Percentiles rank a stretch among this genome's conserved stretches.
These are phyloP conservation scores for Telopea speciosissima DNA, from an alignment of 177 flowering plant genomes.

Conservation along the genomic window DNA sequence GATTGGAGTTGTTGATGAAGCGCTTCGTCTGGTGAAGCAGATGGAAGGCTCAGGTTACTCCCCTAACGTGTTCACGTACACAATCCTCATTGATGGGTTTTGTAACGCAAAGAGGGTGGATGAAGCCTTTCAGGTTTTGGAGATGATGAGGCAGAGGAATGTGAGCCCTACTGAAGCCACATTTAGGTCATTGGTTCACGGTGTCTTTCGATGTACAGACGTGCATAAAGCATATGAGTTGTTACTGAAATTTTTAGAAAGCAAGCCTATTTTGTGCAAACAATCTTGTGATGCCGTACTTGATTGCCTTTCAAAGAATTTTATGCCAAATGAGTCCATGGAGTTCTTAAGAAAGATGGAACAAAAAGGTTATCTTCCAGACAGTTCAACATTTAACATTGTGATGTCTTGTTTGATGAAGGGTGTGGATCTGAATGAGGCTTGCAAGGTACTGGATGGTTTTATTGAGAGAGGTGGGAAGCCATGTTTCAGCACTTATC, in stretches of 20 bases:
- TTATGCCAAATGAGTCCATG: conserved; percentile 54
- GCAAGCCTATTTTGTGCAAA: conserved; percentile 32
- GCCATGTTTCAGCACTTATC: conserved; percentile 48
- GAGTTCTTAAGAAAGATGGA: conserved; percentile 35
- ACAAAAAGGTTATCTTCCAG: conserved; percentile 58
- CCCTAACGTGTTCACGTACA: conserved; percentile 82
- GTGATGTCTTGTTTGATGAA: conserved; percentile 51
- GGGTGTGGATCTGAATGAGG: conserved; percentile 42
- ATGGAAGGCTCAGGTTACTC: conserved; percentile 55
- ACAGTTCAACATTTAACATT: conserved; percentile 46
- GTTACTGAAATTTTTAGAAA: conserved; percentile 36
- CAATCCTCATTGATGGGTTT: conserved; percentile 77
- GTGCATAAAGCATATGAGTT: conserved; percentile 50
- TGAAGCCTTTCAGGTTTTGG: conserved; percentile 61
- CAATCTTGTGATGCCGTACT: conserved; percentile 50
- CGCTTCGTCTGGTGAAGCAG: conserved; percentile 71
- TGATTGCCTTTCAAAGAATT: conserved; percentile 48
- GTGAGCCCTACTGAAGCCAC: conserved; percentile 77
- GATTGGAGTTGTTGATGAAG: conserved; percentile 86
- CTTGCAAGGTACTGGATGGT: conserved; percentile 46
- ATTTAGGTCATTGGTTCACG: conserved; percentile 75
- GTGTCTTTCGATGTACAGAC: conserved; percentile 49
- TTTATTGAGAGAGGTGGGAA: conserved; percentile 42
- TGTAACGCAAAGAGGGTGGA: conserved; percentile 63
- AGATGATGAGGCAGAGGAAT: conserved; percentile 58